Base-by-base conservation (phyloP, 192 early-diverging fungal genomes). In the Umbelopsis sp. region DNA sequence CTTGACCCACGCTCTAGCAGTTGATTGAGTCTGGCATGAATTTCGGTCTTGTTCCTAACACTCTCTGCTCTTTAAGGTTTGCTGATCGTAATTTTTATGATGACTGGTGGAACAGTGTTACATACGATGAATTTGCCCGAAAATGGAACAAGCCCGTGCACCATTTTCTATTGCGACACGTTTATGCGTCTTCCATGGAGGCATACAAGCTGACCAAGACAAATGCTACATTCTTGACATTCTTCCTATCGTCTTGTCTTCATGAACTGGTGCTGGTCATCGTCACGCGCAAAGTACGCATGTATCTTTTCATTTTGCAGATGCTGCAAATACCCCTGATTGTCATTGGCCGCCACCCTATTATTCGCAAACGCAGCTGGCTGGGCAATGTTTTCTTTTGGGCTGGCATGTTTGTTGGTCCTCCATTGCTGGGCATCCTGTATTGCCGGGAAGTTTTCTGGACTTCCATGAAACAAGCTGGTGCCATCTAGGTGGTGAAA, bases 111-210 rank as follows among this genome's bases (percentile, higher is more conserved):
- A 99, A 99, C 21, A 81, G 89, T 66, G 84, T 84, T 16, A 90
- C 88, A 0, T 94, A 92, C 71, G 97, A 97, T 71, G 95, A 97
- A 79, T 99, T 92, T 82, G 93, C 95, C 23, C 88, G 97, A 52
- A 94, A 95, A 69, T 98, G 97, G 97, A 99, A 99, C 78, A 95
- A 95, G 71, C 95, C 96, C 8, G 92, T 97, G 41, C 94, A 98
- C 74, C 87, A 95, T 64, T 98, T 97, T 74, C 78, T 97, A 33
- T 81, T 95, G 12, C 89, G 95, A 25, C 95, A 97, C 78, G 89
- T 96, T 1, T 99, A 97, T 80, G 86, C 91, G 68, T 92, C 90
- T 25, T 85, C 89, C 10, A 93, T 96, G 58, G 84, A 92, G 22
- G 82, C 81, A 0, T 86, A 87, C 72, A 86, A 90, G 52, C 64